Evolutionary conservation across 2,329 filamentous ascomycete genomes (phyloP).

Genomic region (Bisporella sp.): DNA sequence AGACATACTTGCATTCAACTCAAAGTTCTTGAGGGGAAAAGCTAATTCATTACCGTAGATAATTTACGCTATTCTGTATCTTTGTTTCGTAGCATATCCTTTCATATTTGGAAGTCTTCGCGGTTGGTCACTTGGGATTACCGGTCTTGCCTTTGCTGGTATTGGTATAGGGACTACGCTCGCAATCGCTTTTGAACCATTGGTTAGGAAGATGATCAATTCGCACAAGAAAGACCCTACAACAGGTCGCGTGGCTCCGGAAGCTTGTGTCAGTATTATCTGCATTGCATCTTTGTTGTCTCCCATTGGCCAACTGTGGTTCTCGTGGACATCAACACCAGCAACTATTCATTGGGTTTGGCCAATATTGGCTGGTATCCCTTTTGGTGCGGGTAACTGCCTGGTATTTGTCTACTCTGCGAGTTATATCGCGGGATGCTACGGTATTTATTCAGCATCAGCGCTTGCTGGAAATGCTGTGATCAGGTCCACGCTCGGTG

Average conservation of each 20-base stretch:
- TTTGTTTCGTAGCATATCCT: conserved; percentile 87
- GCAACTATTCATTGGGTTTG: conserved; percentile 72
- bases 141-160: conserved; percentile 73
- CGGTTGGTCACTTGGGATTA: conserved; percentile 68
- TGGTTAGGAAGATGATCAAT: conserved; percentile 74
- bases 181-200: conserved; percentile 57
- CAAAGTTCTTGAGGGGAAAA: not conserved
- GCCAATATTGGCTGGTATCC: conserved; percentile 70
- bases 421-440: conserved; percentile 73
- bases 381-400: conserved; percentile 71
- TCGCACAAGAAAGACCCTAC: conserved; percentile 65
- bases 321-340: conserved; percentile 82
- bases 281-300: conserved; percentile 69
- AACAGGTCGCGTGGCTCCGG: conserved; percentile 67
- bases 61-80: conserved; percentile 79
- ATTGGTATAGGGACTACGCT: conserved; percentile 57
- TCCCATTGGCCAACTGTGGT: conserved; percentile 75
- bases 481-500: conserved; percentile 66
- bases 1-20: not conserved
- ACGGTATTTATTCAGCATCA: conserved; percentile 75
- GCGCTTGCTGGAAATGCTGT: conserved; percentile 77
- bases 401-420: conserved; percentile 75
- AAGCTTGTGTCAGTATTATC: conserved; percentile 75
- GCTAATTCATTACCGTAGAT: conserved; percentile 31
- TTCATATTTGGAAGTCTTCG: conserved; percentile 69